Percentiles rank a stretch among this genome's conserved stretches.
These are phyloP conservation scores for Starmerella bombicola DNA, from an alignment of 805 yeast species.

Conservation along the genomic window DNA sequence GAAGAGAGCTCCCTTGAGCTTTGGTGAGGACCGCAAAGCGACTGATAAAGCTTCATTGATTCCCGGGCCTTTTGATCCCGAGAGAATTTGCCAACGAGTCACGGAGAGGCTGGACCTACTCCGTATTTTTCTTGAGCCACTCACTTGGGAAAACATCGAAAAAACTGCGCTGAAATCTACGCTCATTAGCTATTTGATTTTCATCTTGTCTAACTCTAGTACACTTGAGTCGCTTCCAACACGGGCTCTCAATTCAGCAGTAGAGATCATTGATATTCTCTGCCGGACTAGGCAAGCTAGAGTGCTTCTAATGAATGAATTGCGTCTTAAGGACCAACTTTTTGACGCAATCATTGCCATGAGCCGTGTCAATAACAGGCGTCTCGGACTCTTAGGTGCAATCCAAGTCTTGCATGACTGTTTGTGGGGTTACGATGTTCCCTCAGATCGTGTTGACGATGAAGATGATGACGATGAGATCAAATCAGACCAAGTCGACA, in stretches of 20 bases:
- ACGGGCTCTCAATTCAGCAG: neutral
- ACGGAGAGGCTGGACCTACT: neutral
- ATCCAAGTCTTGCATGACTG: neutral
- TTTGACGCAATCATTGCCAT: neutral
- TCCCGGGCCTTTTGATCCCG: neutral
- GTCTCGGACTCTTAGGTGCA: neutral
- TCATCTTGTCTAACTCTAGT: neutral
- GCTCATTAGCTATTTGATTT: neutral
- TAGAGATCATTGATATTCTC: neutral
- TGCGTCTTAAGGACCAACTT: neutral
- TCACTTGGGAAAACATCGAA: neutral
- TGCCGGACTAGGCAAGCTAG: constrained; percentile 1
- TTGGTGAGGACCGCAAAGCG: neutral
- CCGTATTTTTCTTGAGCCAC: neutral
- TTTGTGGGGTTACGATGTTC: constrained; percentile 2
- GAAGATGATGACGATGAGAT: neutral
- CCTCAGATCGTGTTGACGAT: neutral
- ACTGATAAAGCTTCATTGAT: too few relatives aligned
- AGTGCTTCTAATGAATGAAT: neutral
- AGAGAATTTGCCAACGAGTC: neutral
- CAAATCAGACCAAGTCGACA: neutral
- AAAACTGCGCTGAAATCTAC: neutral
- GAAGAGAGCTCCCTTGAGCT: neutral
- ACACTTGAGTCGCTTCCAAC: constrained; percentile 1
- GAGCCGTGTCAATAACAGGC: neutral